Conservation (phyloP, 495 filamentous ascomycete species). For the Venustampulla echinocandica region DNA sequence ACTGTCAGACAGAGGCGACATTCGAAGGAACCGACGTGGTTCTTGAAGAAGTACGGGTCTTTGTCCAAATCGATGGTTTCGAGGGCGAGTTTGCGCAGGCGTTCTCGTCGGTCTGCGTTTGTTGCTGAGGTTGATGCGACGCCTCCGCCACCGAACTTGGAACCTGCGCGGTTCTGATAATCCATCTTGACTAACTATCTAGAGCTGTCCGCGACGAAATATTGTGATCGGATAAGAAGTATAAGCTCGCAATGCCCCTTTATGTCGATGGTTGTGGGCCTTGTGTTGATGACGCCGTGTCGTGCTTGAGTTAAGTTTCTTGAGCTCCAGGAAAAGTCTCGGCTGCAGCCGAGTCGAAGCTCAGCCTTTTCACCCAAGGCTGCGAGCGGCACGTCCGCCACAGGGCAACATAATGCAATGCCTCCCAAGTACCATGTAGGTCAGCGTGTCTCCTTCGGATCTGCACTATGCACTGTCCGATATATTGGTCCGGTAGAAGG, state of each 20-base stretch:
- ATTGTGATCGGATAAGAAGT: not conserved
- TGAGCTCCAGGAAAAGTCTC: no score
- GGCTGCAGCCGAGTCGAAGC: no score
- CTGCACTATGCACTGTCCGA: constrained; percentile 70
- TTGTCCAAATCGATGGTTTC: constrained; percentile 99
- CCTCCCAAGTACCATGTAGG: constrained; percentile 37
- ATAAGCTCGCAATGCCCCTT: no score
- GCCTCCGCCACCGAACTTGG: constrained; percentile 96
- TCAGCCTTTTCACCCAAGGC: no score
- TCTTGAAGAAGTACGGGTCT: constrained; percentile 99
- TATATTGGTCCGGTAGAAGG: constrained; percentile 71
- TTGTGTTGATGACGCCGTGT: no score
- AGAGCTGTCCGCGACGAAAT: not conserved
- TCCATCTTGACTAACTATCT: constrained; percentile 37
- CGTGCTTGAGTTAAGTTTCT: no score
- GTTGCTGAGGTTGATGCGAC: constrained; percentile 88
- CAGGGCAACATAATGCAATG: constrained; percentile 29
- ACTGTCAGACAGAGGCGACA: constrained; percentile 96
- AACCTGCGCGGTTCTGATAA: constrained; percentile 86
- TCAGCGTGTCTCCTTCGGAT: constrained; percentile 69
- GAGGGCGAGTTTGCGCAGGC: constrained; percentile 92
- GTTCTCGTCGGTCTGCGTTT: constrained; percentile 94
- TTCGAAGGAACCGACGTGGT: constrained; percentile 97
- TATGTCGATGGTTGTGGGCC: no score
- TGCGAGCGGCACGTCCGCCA: no score